These are phyloP conservation scores for Immersiella caudata DNA, from an alignment of 495 filamentous ascomycete genomes.

Conservation along the genomic window DNA sequence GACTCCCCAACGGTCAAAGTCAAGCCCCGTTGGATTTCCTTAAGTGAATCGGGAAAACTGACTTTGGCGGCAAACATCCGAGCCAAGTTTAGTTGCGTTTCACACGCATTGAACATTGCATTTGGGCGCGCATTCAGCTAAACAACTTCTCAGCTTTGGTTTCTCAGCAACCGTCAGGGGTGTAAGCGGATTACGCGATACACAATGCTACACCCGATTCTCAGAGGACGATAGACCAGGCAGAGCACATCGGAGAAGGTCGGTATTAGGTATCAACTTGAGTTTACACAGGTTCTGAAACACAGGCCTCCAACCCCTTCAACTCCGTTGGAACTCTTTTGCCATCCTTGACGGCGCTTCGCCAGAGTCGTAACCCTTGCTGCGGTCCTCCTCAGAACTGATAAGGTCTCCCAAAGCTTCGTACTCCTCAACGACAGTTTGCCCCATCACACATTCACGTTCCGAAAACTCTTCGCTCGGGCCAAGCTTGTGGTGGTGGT, in stretches of 20 bases:
- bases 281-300: not conserved
- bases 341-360: not conserved
- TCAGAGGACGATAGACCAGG: not conserved
- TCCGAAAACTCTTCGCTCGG: conserved; percentile 30
- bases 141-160: not conserved
- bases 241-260: not conserved
- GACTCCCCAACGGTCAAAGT: conserved; percentile 1
- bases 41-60: not conserved
- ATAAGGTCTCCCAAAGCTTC: conserved; percentile 16
- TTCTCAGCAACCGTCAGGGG: not conserved
- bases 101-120: not conserved
- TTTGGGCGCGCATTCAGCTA: not conserved
- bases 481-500: conserved; percentile 24
- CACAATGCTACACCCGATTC: not conserved
- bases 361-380: not conserved
- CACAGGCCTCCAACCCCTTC: not conserved
- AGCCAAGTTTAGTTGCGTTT: not conserved
- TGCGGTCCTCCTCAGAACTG: conserved; percentile 14
- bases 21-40: too few relatives aligned
- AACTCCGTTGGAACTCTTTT: conserved; percentile 4
- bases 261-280: not conserved
- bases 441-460: conserved; percentile 38
- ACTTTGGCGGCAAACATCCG: not conserved
- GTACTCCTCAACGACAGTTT: conserved; percentile 33
- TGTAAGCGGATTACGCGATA: not conserved